A percentile compares a stretch with the other conserved stretches of the same genome.
Conservation (phyloP, 2,329 filamentous ascomycete genomes). For the Colletotrichum cereale region DNA sequence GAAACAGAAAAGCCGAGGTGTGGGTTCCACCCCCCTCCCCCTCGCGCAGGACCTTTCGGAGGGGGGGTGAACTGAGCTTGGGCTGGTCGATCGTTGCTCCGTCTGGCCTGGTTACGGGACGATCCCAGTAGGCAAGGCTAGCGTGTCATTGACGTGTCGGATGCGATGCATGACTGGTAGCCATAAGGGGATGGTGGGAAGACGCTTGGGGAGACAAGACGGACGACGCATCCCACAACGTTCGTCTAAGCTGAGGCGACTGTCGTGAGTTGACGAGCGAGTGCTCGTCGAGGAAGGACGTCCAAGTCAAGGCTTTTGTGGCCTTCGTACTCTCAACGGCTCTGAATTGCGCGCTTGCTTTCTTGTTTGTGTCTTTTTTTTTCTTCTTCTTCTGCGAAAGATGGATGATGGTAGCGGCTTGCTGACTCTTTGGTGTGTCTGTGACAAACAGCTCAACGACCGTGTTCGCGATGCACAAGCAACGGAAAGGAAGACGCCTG, state of each 20-base stretch:
- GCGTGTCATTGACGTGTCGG: constrained; percentile 36
- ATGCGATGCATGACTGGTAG: constrained; percentile 21
- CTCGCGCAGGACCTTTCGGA: constrained; percentile 8
- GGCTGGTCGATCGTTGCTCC: constrained; percentile 24
- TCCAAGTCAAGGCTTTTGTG: not conserved
- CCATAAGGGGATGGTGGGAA: not conserved
- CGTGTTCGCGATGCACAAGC: constrained; percentile 81
- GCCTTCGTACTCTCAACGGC: constrained; percentile 20
- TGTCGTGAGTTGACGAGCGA: constrained; percentile 17
- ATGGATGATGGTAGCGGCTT: constrained; percentile 9
- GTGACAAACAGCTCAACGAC: constrained; percentile 72
- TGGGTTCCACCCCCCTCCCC: not conserved
- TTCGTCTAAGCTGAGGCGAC: constrained; percentile 26
- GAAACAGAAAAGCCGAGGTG: constrained; percentile 37
- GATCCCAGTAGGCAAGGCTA: constrained; percentile 32
- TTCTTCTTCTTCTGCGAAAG: not conserved
- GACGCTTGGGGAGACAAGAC: not conserved
- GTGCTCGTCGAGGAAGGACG: constrained; percentile 11
- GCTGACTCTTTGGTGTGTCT: constrained; percentile 27
- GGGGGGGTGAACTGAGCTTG: not conserved
- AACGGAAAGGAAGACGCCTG: constrained; percentile 86
- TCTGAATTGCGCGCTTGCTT: not conserved
- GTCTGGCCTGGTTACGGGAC: constrained; percentile 23
- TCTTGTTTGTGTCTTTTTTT: not conserved
- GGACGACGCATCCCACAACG: not conserved